Percentiles rank a stretch among this genome's conserved stretches.
phyloP scores from a whole-genome alignment of 768 basidiomycete species.

The Trichaptum fuscoviolaceum region DNA sequence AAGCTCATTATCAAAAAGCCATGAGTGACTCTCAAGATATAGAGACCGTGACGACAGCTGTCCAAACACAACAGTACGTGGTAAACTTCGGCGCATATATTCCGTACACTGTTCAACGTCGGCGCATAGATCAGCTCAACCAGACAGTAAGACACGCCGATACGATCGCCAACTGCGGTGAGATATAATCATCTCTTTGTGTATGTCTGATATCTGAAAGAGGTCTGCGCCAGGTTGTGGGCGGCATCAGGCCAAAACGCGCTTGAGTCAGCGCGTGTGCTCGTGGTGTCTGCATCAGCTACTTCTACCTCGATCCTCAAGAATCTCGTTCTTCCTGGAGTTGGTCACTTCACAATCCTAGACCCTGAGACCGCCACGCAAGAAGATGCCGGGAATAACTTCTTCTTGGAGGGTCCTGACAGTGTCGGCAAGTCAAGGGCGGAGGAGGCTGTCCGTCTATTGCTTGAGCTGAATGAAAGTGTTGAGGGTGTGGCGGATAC shows the following conservation, averaged over 20 bases:
- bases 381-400: slow-evolving; percentile 91
- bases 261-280: slow-evolving; percentile 76
- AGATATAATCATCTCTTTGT: slow-evolving; percentile 15
- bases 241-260: slow-evolving; percentile 87
- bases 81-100: not conserved
- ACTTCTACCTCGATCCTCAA: slow-evolving; percentile 89
- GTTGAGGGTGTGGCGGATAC: slow-evolving; percentile 68
- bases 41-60: slow-evolving; percentile 37
- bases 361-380: slow-evolving; percentile 56
- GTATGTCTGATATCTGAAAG: not conserved
- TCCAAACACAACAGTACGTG: slow-evolving; percentile 28
- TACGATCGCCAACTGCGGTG: slow-evolving; percentile 96
- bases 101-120: slow-evolving; percentile 8
- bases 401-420: slow-evolving; percentile 77
- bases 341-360: slow-evolving; percentile 93
- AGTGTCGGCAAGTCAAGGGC: slow-evolving; percentile 81
- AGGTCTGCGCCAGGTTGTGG: slow-evolving; percentile 63
- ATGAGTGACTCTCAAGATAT: slow-evolving; percentile 40
- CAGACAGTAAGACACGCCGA: slow-evolving; percentile 82
- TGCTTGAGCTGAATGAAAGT: slow-evolving; percentile 83
- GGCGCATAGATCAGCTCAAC: slow-evolving; percentile 39
- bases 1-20: no score
- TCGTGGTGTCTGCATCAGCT: slow-evolving; percentile 76
- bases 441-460: slow-evolving; percentile 66
- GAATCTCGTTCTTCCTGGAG: slow-evolving; percentile 94